Evolutionary conservation across 2,329 filamentous ascomycete genomes (phyloP).

Genomic region (Pseudodiploospora longispora): DNA sequence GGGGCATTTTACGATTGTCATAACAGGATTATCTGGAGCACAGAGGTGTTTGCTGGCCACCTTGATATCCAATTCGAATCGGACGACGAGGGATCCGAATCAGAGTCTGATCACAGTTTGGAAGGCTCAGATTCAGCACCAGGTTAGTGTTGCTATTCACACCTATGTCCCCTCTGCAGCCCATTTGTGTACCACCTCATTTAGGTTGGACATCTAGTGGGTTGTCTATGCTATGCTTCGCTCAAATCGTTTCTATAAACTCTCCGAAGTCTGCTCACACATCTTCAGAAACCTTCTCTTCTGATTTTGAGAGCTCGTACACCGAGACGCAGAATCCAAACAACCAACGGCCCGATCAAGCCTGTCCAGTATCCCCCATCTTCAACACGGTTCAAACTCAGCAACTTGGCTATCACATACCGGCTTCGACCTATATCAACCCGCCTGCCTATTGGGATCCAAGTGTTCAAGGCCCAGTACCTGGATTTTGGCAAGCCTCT

Average conservation of each 20-base stretch:
- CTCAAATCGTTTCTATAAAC: neutral
- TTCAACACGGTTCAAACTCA: neutral
- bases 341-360: neutral
- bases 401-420: too few relatives aligned
- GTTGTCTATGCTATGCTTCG: too few relatives aligned
- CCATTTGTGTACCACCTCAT: too few relatives aligned
- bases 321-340: neutral
- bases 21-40: constrained; percentile 36
- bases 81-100: constrained; percentile 14
- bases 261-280: neutral
- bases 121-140: constrained; percentile 11
- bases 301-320: neutral
- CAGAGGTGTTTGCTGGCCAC: constrained; percentile 32
- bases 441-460: constrained; percentile 20
- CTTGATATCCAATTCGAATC: constrained; percentile 18
- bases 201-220: too few relatives aligned
- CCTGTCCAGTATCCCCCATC: neutral
- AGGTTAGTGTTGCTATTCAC: constrained; percentile 13
- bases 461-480: constrained; percentile 19
- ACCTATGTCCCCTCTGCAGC: too few relatives aligned
- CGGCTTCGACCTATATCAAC: constrained; percentile 1
- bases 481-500: constrained; percentile 27
- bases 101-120: neutral
- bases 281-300: neutral
- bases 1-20: constrained; percentile 38